These are phyloP conservation scores for Rauvolfia tetraphylla DNA, from an alignment of 257 asterid genomes.

Conservation along the genomic window DNA sequence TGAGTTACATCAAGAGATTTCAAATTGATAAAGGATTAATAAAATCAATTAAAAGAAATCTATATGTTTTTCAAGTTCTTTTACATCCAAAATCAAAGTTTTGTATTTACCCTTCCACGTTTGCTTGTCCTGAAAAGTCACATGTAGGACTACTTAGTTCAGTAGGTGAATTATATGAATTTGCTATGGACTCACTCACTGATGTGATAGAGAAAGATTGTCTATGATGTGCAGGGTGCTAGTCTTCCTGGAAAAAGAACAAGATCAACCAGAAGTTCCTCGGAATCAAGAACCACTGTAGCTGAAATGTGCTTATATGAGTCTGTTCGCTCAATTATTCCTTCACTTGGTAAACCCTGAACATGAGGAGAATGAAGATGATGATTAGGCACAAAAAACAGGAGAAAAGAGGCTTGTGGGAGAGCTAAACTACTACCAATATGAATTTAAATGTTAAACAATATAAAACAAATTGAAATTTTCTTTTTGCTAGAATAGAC, in stretches of 20 bases:
- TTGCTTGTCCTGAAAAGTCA: conserved; percentile 51
- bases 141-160: conserved; percentile 82
- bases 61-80: not conserved
- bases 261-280: conserved; percentile 79
- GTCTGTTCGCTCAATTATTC: conserved; percentile 54
- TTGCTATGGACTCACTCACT: conserved; percentile 72
- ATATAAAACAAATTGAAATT: not conserved
- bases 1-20: not conserved
- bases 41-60: not conserved
- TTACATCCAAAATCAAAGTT: not conserved
- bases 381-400: not conserved
- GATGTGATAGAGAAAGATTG: conserved; percentile 60
- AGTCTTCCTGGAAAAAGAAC: conserved; percentile 77
- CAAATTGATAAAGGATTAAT: not conserved
- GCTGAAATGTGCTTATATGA: conserved; percentile 70
- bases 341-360: conserved; percentile 80
- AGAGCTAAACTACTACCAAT: not conserved
- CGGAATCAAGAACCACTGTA: conserved; percentile 61
- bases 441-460: not conserved
- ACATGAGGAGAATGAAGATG: conserved; percentile 3
- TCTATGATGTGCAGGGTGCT: conserved; percentile 62
- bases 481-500: not conserved
- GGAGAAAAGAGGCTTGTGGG: not conserved
- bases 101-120: conserved; percentile 67
- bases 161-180: conserved; percentile 76